Conservation (phyloP, 306 rosid species). For the Cucumis cinereus region DNA sequence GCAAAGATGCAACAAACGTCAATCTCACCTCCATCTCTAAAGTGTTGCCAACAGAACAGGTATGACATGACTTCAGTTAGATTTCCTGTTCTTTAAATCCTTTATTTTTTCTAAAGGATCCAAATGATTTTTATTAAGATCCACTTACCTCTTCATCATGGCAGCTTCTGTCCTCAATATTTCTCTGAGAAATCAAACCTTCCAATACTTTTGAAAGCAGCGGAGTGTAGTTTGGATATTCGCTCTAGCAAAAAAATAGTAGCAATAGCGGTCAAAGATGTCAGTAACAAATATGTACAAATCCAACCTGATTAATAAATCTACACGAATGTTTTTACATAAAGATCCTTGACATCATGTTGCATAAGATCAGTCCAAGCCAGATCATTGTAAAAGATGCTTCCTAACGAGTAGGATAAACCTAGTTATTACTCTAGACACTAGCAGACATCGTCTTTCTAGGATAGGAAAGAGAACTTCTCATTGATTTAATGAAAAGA, state of each 20-base stretch:
- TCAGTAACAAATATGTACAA: background rate
- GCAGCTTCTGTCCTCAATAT: slow-evolving; percentile 37
- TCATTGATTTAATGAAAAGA: too few relatives aligned
- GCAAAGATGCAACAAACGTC: background rate
- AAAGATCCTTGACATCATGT: background rate
- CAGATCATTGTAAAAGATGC: background rate
- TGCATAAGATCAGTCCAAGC: background rate
- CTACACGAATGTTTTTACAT: background rate
- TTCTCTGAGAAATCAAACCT: slow-evolving; percentile 51
- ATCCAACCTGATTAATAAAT: background rate
- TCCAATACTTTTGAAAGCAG: slow-evolving; percentile 82
- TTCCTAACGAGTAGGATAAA: background rate
- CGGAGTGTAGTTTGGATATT: slow-evolving; percentile 78
- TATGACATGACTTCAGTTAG: background rate
- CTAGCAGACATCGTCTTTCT: background rate
- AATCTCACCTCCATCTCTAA: background rate
- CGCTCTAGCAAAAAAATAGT: slow-evolving; percentile 42
- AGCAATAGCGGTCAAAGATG: background rate
- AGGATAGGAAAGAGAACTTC: too few relatives aligned
- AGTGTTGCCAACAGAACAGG: background rate
- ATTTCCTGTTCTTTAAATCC: background rate
- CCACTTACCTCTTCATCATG: slow-evolving; percentile 51
- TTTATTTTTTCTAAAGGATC: background rate
- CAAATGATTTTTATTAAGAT: background rate
- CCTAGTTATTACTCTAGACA: background rate